A percentile compares a stretch with the other conserved stretches of the same genome.
phyloP scores from a whole-genome alignment of 192 early-diverging fungal species.

The Entophlyctis helioformis region DNA sequence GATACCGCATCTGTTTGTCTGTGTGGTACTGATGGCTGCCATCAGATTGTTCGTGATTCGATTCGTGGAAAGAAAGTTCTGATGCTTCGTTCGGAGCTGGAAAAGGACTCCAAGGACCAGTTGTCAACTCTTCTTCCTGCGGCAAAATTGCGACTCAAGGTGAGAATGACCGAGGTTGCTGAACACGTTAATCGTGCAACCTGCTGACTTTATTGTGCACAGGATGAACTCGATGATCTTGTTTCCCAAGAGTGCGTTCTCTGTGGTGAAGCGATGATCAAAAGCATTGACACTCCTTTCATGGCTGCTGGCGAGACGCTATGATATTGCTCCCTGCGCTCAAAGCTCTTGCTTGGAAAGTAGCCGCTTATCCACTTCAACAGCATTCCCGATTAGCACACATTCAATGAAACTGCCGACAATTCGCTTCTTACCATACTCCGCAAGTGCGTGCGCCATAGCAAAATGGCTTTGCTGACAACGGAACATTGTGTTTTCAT shows the following conservation, averaged over 20 bases:
- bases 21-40: constrained; percentile 1
- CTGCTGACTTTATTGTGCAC: background rate
- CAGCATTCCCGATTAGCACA: no score
- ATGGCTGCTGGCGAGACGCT: constrained; percentile 20
- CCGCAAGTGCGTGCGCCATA: constrained; percentile 29
- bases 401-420: no score
- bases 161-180: no score
- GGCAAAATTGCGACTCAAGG: no score
- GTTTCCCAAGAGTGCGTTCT: constrained; percentile 80
- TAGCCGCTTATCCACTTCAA: no score
- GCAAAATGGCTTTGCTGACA: constrained; percentile 33
- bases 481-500: constrained; percentile 38
- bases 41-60: constrained; percentile 7
- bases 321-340: no score
- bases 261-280: constrained; percentile 96
- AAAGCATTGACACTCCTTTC: constrained; percentile 73
- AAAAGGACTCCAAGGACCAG: no score
- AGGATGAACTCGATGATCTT: constrained; percentile 58
- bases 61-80: no score
- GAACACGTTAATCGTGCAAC: constrained; percentile 3
- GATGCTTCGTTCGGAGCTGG: no score
- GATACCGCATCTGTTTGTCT: constrained; percentile 1
- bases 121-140: background rate
- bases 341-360: no score
- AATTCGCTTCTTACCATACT: no score